These are phyloP conservation scores for Sicyos baderoa DNA, from an alignment of 306 rosid species.

Conservation along the genomic window DNA sequence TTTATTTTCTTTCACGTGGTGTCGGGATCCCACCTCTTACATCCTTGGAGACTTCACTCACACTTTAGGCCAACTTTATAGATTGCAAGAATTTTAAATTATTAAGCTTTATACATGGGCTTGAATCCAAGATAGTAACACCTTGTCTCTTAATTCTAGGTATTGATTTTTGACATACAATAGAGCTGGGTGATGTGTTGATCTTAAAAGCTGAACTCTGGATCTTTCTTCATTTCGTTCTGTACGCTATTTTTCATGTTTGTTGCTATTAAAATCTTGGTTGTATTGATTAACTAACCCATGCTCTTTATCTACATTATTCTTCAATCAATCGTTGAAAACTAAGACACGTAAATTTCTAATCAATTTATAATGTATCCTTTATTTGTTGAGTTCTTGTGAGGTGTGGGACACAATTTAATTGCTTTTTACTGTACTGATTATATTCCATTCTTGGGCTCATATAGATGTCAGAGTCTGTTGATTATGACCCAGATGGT, in stretches of 20 bases:
- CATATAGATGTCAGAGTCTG: conserved; percentile 53
- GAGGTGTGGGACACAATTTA: neutral
- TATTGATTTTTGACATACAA: neutral
- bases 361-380: neutral
- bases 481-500: conserved; percentile 47
- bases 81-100: neutral
- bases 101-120: neutral
- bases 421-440: conserved; percentile 15
- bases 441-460: conserved; percentile 17
- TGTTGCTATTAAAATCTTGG: neutral
- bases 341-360: neutral
- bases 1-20: neutral
- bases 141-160: neutral
- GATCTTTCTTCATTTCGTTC: neutral
- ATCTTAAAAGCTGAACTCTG: neutral
- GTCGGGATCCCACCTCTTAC: neutral
- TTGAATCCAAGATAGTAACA: neutral
- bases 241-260: neutral
- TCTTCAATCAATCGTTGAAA: neutral
- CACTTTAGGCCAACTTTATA: neutral
- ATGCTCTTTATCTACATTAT: neutral
- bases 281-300: neutral
- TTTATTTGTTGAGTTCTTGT: neutral
- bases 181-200: neutral
- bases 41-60: neutral